A percentile compares a stretch with the other conserved stretches of the same genome.
Conservation (phyloP, 176 grass and related monocot species). For the Poa pratensis region DNA sequence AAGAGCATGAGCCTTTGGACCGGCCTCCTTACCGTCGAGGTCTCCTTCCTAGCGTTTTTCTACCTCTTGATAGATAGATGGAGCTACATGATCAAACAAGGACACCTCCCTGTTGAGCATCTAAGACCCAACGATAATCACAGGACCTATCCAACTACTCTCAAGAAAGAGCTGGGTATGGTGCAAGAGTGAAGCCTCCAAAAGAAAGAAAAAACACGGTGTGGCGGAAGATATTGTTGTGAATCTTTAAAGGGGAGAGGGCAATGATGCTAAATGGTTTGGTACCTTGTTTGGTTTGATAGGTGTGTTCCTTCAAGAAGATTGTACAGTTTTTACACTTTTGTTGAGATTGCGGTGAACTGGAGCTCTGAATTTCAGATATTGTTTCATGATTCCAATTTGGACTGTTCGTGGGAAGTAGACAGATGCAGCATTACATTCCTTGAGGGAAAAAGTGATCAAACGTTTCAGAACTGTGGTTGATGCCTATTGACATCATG, state of each 20-base stretch:
- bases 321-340: slow-evolving; percentile 47
- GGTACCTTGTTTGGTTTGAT: slow-evolving; percentile 49
- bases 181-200: slow-evolving; percentile 41
- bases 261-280: slow-evolving; percentile 20
- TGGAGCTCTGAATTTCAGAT: slow-evolving; percentile 31
- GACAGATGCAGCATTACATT: slow-evolving; percentile 21
- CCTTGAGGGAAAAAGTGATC: not conserved
- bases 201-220: not conserved
- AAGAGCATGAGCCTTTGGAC: slow-evolving; percentile 75
- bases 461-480: not conserved
- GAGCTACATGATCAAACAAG: slow-evolving; percentile 82
- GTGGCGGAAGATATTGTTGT: not conserved
- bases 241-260: slow-evolving; percentile 4
- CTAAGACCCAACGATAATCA: slow-evolving; percentile 57
- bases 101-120: slow-evolving; percentile 64
- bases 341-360: slow-evolving; percentile 26
- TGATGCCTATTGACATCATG: not conserved
- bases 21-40: slow-evolving; percentile 73
- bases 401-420: not conserved
- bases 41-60: slow-evolving; percentile 67
- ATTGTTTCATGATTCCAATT: not conserved
- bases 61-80: slow-evolving; percentile 85
- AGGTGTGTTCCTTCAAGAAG: slow-evolving; percentile 39
- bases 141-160: slow-evolving; percentile 59
- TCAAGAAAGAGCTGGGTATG: slow-evolving; percentile 50